Evolutionary conservation across 164 flowering plant species (phyloP), one percentile per base, ranked within the genome.

Genomic region (Berberis thunbergii): DNA sequence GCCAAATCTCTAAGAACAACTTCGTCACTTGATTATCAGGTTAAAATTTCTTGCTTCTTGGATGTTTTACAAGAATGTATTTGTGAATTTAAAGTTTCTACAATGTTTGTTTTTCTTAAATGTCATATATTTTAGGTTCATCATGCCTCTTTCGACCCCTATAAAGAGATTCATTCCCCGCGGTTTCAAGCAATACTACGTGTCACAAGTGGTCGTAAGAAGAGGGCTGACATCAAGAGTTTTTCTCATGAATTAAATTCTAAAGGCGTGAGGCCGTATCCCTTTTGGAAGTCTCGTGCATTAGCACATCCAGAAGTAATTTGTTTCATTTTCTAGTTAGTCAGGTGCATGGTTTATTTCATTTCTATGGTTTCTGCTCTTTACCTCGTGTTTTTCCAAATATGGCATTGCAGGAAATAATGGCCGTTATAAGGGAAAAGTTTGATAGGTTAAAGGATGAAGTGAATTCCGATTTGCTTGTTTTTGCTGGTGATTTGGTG

Each of bases 181-280:
- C 86, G 98, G 12, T 88, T 91, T 66, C 91, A 84, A 75, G 98
- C 97, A 45, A 83, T 91, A 60, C 64, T 91, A 64, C 87, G 96
- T 45, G 77, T 88, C 57, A 88, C 98, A 0, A 89, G 98, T 77
- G 91, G 97, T 10, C 79, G 90, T 41, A 88, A 71, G 75, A 91
- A 79, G 79, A 86, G 77, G 80, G 73, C 70, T 13, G 92, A 89
- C 59, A 67, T 95, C 56, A 95, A 91, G 82, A 88, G 97, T 76
- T 95, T 88, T 76, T 91, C 99, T 60, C 98, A 91, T 67, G 99
- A 95, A 69, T 88, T 95, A n/a, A 88, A 89, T 77, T 95, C 99
- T 6, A 95, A 95, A 81, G 98, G 98, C 53, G 96, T 91, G 12
- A 73, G 81, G 39, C 87, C 98, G 52, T 85, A 74, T 73, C 98